phyloP scores from a whole-genome alignment of 2,329 filamentous ascomycete genomes.

The Exophiala dermatitidis region DNA sequence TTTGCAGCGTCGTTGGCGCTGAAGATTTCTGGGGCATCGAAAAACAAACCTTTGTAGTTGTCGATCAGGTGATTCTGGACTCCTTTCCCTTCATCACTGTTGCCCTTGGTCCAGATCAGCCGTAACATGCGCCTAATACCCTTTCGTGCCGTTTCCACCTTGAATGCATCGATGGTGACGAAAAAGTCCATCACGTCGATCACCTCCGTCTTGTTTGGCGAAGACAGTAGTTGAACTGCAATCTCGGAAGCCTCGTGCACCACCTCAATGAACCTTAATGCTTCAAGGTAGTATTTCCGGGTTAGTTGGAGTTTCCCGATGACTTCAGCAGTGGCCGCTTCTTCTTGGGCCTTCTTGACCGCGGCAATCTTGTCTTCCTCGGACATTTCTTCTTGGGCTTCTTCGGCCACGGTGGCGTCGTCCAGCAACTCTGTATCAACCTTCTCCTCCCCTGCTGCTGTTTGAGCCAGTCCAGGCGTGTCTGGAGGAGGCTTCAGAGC shows the following conservation, averaged over 20 bases:
- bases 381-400: slow-evolving; percentile 65
- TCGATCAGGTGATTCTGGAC: slow-evolving; percentile 96
- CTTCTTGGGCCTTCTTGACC: slow-evolving; percentile 72
- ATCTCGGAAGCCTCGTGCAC: slow-evolving; percentile 73
- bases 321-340: slow-evolving; percentile 80
- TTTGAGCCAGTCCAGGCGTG: slow-evolving; percentile 64
- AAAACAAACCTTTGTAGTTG: slow-evolving; percentile 92
- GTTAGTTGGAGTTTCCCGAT: slow-evolving; percentile 83
- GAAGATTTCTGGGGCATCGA: slow-evolving; percentile 86
- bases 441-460: slow-evolving; percentile 54
- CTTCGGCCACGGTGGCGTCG: slow-evolving; percentile 75
- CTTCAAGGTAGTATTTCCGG: slow-evolving; percentile 85
- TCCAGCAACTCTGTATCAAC: slow-evolving; percentile 75
- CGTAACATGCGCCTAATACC: slow-evolving; percentile 94
- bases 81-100: slow-evolving; percentile 97
- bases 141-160: slow-evolving; percentile 83
- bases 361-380: slow-evolving; percentile 70
- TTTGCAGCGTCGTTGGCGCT: slow-evolving; percentile 84
- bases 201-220: slow-evolving; percentile 95
- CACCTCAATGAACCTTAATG: slow-evolving; percentile 86
- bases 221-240: slow-evolving; percentile 81
- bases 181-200: slow-evolving; percentile 99
- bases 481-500: slow-evolving; percentile 70
- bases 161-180: slow-evolving; percentile 89
- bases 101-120: slow-evolving; percentile 98